phyloP scores from a whole-genome alignment of 495 filamentous ascomycete genomes.

The Hyaloscypha bicolor region DNA sequence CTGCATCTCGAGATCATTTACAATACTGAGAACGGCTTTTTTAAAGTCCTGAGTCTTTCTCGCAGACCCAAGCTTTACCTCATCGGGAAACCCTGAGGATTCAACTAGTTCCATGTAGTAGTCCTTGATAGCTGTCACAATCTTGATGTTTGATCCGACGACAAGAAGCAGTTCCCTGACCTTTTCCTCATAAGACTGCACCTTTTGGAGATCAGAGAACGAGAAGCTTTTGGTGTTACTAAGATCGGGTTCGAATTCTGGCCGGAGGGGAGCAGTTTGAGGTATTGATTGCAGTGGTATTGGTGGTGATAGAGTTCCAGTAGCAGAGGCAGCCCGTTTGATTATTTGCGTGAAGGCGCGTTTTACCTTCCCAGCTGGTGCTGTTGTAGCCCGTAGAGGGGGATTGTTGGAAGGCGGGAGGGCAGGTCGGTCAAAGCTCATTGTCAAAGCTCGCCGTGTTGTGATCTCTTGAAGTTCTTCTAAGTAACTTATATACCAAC shows the following conservation, averaged over 20 bases:
- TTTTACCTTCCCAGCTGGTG: conserved; percentile 11
- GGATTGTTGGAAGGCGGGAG: conserved; percentile 26
- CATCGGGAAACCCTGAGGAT: conserved; percentile 10
- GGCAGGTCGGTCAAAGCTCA: conserved; percentile 34
- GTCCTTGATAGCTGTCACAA: conserved; percentile 39
- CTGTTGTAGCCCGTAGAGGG: not conserved
- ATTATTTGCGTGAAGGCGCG: not conserved
- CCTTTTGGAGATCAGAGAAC: conserved; percentile 41
- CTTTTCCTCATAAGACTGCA: conserved; percentile 44
- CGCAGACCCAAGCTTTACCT: conserved; percentile 15
- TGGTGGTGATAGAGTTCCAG: conserved; percentile 7
- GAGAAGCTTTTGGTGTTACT: conserved; percentile 33
- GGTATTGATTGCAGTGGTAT: conserved; percentile 1
- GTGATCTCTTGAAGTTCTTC: conserved; percentile 38
- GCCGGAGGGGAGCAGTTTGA: conserved; percentile 2
- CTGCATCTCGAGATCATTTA: conserved; percentile 36
- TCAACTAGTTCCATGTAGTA: conserved; percentile 32
- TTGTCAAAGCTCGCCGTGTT: conserved; percentile 35
- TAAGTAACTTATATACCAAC: conserved; percentile 47
- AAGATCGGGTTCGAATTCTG: conserved; percentile 9
- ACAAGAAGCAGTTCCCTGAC: conserved; percentile 40
- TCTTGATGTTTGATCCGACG: conserved; percentile 40
- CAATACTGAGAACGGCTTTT: conserved; percentile 25
- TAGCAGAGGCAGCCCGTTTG: conserved; percentile 14
- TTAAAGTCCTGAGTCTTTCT: conserved; percentile 29